phyloP scores from a whole-genome alignment of 2,329 filamentous ascomycete genomes.

The Alternaria solani region DNA sequence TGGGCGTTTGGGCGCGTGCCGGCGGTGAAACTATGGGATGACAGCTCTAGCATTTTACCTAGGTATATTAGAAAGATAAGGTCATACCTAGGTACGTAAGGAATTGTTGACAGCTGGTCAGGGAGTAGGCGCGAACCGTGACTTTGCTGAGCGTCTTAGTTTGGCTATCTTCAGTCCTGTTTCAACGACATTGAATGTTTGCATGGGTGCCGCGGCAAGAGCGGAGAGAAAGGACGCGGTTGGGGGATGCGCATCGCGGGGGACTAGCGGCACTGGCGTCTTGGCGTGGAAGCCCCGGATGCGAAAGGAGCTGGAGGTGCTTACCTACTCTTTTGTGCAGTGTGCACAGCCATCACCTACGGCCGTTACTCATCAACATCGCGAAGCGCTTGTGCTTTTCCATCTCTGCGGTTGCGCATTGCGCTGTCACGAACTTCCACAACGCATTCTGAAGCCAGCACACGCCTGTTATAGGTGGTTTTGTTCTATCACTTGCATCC shows the following conservation, averaged over 20 bases:
- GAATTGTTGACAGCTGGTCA: not conserved
- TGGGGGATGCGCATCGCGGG: not conserved
- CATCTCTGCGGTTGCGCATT: not conserved
- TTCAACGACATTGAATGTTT: not conserved
- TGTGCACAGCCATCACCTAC: not conserved
- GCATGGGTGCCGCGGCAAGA: not conserved
- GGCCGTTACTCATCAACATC: not conserved
- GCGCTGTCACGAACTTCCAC: not conserved
- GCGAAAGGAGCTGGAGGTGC: not conserved
- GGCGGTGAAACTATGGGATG: not conserved
- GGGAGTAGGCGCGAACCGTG: not conserved
- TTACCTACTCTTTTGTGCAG: too few relatives aligned
- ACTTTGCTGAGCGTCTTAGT: not conserved
- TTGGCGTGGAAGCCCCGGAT: slow-evolving; percentile 13
- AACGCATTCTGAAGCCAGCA: not conserved
- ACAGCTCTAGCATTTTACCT: not conserved
- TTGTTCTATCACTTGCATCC: not conserved
- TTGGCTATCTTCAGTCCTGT: not conserved
- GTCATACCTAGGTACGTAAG: not conserved
- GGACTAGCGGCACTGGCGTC: slow-evolving; percentile 5
- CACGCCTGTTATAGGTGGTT: not conserved
- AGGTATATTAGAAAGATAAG: not conserved
- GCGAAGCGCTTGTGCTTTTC: not conserved
- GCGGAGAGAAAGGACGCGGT: not conserved
- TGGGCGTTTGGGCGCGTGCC: not conserved